Base-by-base conservation (phyloP, 208 protist species). In the Trypanosoma melophagium region DNA sequence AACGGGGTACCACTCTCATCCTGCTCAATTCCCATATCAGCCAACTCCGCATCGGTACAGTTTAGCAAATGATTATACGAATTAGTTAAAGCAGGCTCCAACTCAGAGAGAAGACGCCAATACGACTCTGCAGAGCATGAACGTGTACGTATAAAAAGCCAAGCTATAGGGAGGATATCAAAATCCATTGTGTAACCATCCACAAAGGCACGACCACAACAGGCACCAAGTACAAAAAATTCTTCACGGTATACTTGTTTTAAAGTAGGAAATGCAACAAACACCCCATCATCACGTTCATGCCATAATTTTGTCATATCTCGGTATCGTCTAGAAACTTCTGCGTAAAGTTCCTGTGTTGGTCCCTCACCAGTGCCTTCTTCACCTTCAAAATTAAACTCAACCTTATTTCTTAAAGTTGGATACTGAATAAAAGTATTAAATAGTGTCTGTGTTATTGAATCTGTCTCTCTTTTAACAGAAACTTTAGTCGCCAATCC, bases 291-390 rank as follows among this genome's bases (percentile, higher is more conserved):
- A 60, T 90, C 81, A 7, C 50, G 76, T 19, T 65, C 25, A 58
- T 84, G 87, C 90, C 90, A 96, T 17, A 96, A 56, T 17, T 64
- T 57, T 41, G 16, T 47, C 49, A 72, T 56, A 0, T 41, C 44
- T n/a, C 63, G 64, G 66, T 87, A 87, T 45, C 77, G 60, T 0
- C 52, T 60, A 12, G 82, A 92, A 8, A 96, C 63, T 64, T 93
- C 84, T 9, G 86, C 72, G 76, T 96, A 96, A 17, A 96, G 65
- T 71, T 96, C 87, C 67, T 93, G 91, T 44, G 91, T 94, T 0
- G 91, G 91, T 0, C 91, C 91, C 21, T 81, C 87, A 45, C 91
- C 91, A 4, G 83, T 91, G 44, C 91, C 91, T 66, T 91, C 88
- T 68, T 96, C 91, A 16, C 69, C 80, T 42, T 77, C 71, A 69